phyloP scores from a whole-genome alignment of 2,329 filamentous ascomycete genomes.

The Leptoxyphium fumago region DNA sequence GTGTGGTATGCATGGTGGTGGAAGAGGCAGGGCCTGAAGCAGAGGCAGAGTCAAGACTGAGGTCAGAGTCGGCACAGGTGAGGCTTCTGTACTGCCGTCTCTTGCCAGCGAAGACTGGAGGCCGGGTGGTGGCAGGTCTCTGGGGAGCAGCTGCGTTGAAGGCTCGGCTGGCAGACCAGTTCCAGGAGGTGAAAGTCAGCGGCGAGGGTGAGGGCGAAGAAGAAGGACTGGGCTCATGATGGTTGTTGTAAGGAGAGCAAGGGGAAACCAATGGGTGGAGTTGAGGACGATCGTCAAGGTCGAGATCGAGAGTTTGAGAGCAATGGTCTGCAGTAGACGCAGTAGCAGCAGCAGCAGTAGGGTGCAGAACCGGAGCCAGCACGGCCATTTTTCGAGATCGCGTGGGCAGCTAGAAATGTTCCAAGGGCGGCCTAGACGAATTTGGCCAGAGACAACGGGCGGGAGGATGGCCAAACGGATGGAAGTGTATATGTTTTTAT shows the following conservation, averaged over 20 bases:
- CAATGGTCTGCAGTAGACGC: neutral
- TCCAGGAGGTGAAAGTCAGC: neutral
- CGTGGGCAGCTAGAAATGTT: too few species aligned
- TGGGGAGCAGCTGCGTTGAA: neutral
- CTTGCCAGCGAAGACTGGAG: neutral
- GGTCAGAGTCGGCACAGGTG: slow-evolving; percentile 2
- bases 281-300: neutral
- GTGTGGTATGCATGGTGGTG: neutral
- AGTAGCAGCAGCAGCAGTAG: neutral
- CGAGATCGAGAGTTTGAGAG: neutral
- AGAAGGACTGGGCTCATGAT: too few species aligned
- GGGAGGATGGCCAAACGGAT: too few species aligned
- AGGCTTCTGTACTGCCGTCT: neutral
- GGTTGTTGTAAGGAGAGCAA: too few species aligned
- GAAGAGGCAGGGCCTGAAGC: neutral
- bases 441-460: too few species aligned
- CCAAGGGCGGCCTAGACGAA: too few species aligned
- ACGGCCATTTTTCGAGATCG: neutral
- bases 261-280: too few species aligned
- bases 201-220: too few species aligned
- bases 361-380: neutral
- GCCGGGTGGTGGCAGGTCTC: neutral
- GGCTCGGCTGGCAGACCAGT: neutral
- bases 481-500: too few species aligned
- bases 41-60: slow-evolving; percentile 1